Evolutionary conservation across 2,329 filamentous ascomycete genomes (phyloP), one percentile per base, ranked within the genome.

Genomic region (Colletotrichum sp.): DNA sequence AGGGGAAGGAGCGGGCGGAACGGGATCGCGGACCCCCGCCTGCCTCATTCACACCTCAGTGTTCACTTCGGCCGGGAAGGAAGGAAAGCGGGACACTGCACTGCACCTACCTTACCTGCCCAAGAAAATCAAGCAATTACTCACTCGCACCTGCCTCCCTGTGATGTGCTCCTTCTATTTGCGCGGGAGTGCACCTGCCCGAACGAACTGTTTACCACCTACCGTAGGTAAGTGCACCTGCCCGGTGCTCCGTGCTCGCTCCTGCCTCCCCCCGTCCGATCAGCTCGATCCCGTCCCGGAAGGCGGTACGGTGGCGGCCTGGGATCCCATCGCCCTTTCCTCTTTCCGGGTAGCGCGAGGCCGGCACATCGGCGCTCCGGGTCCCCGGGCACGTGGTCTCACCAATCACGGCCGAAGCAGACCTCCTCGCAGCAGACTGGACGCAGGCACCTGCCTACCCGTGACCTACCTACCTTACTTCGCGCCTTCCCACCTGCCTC

Each of bases 331-430:
- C 34, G 36, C 26, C 18, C 63, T 52, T 44, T n/a, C 26, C 63
- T 34, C 34, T 64, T 52, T 66, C 10, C 30, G 15, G 62, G 34
- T 44, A 49, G 13, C 34, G 34, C 36, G 3, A 15, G 21, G 21
- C 26, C 64, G 70, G 70, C 10, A 24, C 6, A 16, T n/a, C 57
- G 64, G 57, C 24, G 70, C 70, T 67, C 70, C 70, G 49, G 34
- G 36, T 73, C 24, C 44, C 44, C 34, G 59, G 64, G 21, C 57
- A 65, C 70, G 73, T 68, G 73, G 73, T 67, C 57, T 63, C 57
- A 44, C 49, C 57, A 63, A 28, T 24, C 30, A 30, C 59, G 36
- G 34, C 21, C 44, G 44, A 52, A 21, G n/a, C 44, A 52, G n/a
- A 21, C 44, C 44, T 52, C 44, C 44, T 52, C 44, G 44, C 44